These are phyloP conservation scores for Lantana camara DNA, from an alignment of 257 asterid species.

Conservation along the genomic window DNA sequence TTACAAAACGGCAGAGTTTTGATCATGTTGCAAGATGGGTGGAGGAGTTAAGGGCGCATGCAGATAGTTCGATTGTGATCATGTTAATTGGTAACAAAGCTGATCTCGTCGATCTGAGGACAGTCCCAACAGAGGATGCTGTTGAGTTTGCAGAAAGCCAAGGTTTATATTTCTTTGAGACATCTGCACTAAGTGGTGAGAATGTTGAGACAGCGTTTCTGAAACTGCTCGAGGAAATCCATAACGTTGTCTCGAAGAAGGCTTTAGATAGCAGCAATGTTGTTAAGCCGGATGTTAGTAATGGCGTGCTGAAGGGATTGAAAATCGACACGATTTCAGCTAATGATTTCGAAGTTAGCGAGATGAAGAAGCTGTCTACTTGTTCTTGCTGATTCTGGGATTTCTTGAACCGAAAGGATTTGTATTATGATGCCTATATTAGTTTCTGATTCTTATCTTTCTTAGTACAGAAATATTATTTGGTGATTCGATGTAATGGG, in stretches of 20 bases:
- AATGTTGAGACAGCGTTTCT: slow-evolving; percentile 61
- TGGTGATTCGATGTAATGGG: background rate
- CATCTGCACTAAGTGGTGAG: slow-evolving; percentile 64
- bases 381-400: slow-evolving; percentile 59
- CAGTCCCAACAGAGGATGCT: slow-evolving; percentile 62
- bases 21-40: slow-evolving; percentile 72
- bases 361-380: slow-evolving; percentile 64
- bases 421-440: background rate
- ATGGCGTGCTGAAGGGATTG: slow-evolving; percentile 46
- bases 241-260: slow-evolving; percentile 56
- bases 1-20: slow-evolving; percentile 57
- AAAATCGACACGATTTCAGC: slow-evolving; percentile 47
- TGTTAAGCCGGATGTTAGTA: slow-evolving; percentile 27
- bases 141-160: slow-evolving; percentile 56
- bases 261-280: slow-evolving; percentile 39
- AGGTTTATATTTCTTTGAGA: slow-evolving; percentile 57
- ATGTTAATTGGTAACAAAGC: slow-evolving; percentile 67
- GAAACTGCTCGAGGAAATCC: slow-evolving; percentile 55
- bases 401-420: too few relatives aligned
- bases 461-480: background rate
- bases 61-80: slow-evolving; percentile 56
- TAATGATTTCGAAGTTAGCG: slow-evolving; percentile 68
- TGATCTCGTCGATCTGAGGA: slow-evolving; percentile 55
- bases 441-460: background rate
- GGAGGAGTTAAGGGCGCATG: slow-evolving; percentile 68